phyloP scores from a whole-genome alignment of 139 green algal species.

The Coelastrella sp. region DNA sequence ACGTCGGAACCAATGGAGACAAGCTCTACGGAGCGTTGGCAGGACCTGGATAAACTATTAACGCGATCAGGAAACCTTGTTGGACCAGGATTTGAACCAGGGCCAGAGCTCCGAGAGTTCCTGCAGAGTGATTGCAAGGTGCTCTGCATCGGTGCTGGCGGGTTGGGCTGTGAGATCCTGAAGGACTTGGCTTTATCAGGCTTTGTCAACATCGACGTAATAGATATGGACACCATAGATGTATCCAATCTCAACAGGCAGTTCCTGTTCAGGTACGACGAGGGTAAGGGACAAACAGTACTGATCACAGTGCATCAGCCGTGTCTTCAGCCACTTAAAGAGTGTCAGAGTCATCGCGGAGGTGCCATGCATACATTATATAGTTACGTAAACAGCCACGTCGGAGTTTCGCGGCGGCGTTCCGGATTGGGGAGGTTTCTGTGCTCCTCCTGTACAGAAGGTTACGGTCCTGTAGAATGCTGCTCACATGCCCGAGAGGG shows the following conservation, averaged over 20 bases:
- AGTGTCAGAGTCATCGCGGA: background rate
- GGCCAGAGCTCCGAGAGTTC: slow-evolving; percentile 76
- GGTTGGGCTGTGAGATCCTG: slow-evolving; percentile 98
- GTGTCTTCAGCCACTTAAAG: background rate
- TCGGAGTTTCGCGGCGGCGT: too few relatives aligned
- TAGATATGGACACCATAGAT: slow-evolving; percentile 99
- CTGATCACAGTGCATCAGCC: background rate
- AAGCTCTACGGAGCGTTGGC: slow-evolving; percentile 66
- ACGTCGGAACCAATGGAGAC: background rate
- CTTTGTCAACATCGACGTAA: slow-evolving; percentile 98
- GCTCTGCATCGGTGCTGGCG: slow-evolving; percentile 95
- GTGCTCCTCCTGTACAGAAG: too few relatives aligned
- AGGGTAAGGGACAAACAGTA: background rate
- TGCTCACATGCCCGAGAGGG: too few relatives aligned
- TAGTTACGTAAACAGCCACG: too few relatives aligned
- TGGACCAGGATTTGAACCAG: slow-evolving; percentile 90
- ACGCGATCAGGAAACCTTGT: slow-evolving; percentile 79
- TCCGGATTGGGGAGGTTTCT: too few relatives aligned
- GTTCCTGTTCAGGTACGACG: slow-evolving; percentile 94
- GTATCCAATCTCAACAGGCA: slow-evolving; percentile 99
- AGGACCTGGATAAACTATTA: slow-evolving; percentile 84
- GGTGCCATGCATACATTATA: too few relatives aligned
- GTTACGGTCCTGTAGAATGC: too few relatives aligned
- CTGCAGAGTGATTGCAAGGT: slow-evolving; percentile 67
- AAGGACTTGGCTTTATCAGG: slow-evolving; percentile 97